These are phyloP conservation scores for Leucosporidium yakuticum DNA, from an alignment of 768 basidiomycete species.

Conservation along the genomic window DNA sequence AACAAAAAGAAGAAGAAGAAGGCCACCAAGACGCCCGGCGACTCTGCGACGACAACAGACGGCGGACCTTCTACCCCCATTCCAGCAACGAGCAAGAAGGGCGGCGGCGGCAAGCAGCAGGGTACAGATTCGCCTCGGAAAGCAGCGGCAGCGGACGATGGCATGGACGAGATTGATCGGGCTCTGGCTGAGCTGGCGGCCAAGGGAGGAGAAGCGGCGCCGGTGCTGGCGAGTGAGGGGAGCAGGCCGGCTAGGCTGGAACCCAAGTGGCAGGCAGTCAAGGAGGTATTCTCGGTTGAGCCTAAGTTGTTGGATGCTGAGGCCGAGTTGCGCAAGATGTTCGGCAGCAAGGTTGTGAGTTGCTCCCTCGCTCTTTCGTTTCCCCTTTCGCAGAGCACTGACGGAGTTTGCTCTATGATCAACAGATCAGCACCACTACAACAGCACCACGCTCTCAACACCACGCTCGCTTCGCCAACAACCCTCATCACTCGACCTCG, in stretches of 20 bases:
- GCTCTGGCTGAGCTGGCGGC: constrained; percentile 67
- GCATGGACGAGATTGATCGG: constrained; percentile 73
- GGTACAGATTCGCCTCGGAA: neutral
- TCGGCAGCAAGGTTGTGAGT: constrained; percentile 77
- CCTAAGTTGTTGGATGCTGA: constrained; percentile 75
- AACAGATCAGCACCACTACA: constrained; percentile 6
- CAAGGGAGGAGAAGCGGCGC: constrained; percentile 19
- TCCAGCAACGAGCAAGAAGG: neutral
- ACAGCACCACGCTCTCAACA: constrained; percentile 27
- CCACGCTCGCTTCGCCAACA: constrained; percentile 36
- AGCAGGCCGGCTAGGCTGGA: constrained; percentile 10
- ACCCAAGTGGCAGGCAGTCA: constrained; percentile 22
- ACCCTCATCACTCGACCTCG: constrained; percentile 36
- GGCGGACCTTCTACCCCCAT: neutral
- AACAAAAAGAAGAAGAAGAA: constrained; percentile 44
- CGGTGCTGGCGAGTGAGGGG: neutral
- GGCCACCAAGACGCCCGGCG: neutral
- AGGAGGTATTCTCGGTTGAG: constrained; percentile 65
- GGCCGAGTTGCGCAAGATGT: constrained; percentile 86
- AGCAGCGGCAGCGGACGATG: constrained; percentile 48
- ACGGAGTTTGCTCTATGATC: neutral
- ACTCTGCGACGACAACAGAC: neutral
- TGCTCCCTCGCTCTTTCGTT: constrained; percentile 36
- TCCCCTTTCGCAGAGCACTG: constrained; percentile 39
- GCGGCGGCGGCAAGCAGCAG: neutral